A percentile compares a stretch with the other conserved stretches of the same genome.
phyloP scores from a whole-genome alignment of 1,139 yeast species.

The Suhomyces ambrosiae region DNA sequence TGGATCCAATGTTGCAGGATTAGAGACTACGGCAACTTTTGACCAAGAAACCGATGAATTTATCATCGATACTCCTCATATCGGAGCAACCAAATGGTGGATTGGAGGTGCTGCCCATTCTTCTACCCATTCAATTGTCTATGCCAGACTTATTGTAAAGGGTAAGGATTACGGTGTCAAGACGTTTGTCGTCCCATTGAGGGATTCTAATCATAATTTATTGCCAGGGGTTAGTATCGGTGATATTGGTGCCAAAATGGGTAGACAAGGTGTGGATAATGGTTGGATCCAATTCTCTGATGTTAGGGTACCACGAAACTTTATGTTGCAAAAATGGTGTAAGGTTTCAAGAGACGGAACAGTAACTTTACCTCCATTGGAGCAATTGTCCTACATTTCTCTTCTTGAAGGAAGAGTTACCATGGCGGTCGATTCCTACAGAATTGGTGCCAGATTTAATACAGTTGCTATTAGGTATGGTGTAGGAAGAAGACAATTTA shows the following conservation, averaged over 20 bases:
- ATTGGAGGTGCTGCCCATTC: slow-evolving; percentile 97
- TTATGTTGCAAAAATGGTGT: slow-evolving; percentile 79
- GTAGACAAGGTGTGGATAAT: slow-evolving; percentile 85
- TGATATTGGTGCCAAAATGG: slow-evolving; percentile 94
- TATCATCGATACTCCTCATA: slow-evolving; percentile 79
- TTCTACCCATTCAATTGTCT: slow-evolving; percentile 79
- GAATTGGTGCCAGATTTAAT: slow-evolving; percentile 75
- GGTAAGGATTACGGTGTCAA: slow-evolving; percentile 90
- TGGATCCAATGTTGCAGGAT: slow-evolving; percentile 90
- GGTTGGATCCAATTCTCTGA: slow-evolving; percentile 91
- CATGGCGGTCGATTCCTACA: slow-evolving; percentile 84
- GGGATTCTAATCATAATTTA: slow-evolving; percentile 71
- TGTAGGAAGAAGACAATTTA: slow-evolving; percentile 86
- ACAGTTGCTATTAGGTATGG: slow-evolving; percentile 89
- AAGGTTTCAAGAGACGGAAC: slow-evolving; percentile 70
- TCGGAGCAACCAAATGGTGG: slow-evolving; percentile 98
- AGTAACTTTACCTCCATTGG: slow-evolving; percentile 77
- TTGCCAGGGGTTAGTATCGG: slow-evolving; percentile 82
- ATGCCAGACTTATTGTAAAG: slow-evolving; percentile 78
- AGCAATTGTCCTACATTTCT: slow-evolving; percentile 86
- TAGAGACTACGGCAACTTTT: slow-evolving; percentile 89
- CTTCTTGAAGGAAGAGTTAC: slow-evolving; percentile 85
- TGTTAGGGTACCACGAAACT: slow-evolving; percentile 81
- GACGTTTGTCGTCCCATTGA: slow-evolving; percentile 84
- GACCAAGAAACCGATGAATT: slow-evolving; percentile 68